Percentiles rank a stretch among this genome's conserved stretches.
phyloP scores from a whole-genome alignment of 2,329 filamentous ascomycete genomes.

The Microdochium bolleyi region DNA sequence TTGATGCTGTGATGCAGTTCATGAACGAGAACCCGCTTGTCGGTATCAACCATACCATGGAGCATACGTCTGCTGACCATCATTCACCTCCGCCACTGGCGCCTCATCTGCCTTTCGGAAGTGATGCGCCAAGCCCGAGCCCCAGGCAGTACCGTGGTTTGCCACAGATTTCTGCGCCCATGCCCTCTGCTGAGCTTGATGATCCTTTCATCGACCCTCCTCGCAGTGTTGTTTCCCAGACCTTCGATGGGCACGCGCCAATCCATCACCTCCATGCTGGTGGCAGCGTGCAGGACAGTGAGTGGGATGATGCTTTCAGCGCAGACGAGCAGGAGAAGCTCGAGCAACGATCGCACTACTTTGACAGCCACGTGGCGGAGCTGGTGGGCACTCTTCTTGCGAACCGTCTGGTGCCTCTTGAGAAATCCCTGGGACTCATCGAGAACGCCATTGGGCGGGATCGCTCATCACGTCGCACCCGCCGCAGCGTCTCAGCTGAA shows the following conservation, averaged over 20 bases:
- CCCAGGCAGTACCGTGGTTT: slow-evolving; percentile 46
- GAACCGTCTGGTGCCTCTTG: slow-evolving; percentile 70
- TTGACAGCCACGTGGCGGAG: slow-evolving; percentile 83
- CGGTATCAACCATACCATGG: slow-evolving; percentile 58
- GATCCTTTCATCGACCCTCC: slow-evolving; percentile 54
- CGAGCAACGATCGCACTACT: slow-evolving; percentile 74
- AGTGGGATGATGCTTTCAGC: slow-evolving; percentile 85
- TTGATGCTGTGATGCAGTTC: slow-evolving; percentile 87
- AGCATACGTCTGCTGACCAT: slow-evolving; percentile 26
- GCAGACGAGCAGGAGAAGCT: slow-evolving; percentile 80
- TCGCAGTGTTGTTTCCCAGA: slow-evolving; percentile 31
- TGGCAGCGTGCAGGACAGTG: slow-evolving; percentile 64
- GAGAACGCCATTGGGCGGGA: slow-evolving; percentile 57
- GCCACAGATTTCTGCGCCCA: slow-evolving; percentile 37
- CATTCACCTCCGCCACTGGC: slow-evolving; percentile 45
- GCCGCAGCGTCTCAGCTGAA: slow-evolving; percentile 64
- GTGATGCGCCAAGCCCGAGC: slow-evolving; percentile 67
- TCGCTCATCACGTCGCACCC: slow-evolving; percentile 47
- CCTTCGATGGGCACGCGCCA: slow-evolving; percentile 37
- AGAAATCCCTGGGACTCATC: slow-evolving; percentile 70
- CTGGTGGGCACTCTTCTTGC: slow-evolving; percentile 73
- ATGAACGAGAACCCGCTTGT: slow-evolving; percentile 66
- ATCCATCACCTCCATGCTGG: slow-evolving; percentile 57
- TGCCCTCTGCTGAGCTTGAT: slow-evolving; percentile 47
- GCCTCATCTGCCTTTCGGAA: slow-evolving; percentile 44